Base-by-base conservation (phyloP, 164 flowering plant species). In the Saururus chinensis region DNA sequence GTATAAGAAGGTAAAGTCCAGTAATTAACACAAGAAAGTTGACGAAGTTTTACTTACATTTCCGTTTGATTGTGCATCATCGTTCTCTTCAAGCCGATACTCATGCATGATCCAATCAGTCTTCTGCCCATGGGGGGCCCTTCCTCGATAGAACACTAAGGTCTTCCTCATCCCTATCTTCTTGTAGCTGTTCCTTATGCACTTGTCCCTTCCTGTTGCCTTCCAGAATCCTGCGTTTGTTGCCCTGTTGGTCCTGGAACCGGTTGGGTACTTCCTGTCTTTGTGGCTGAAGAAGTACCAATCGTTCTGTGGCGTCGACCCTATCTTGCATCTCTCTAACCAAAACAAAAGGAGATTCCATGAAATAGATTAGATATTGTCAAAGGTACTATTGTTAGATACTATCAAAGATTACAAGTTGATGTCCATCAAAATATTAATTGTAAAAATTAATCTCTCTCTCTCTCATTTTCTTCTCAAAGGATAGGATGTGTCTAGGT, bases 241-340 rank as follows among this genome's bases (percentile, higher is more conserved):
- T 0, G 98, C 98, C 60, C 98, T 66, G 58, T 92, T 92, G 0
- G 98, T 92, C 70, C 98, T 79, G 2, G 96, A 87, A 12, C 98
- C 98, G 0, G 96, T 92, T 42, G 98, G 98, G 61, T 92, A 92
- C 73, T 92, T 92, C 71, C 88, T 79, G 65, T 92, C 98, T 72
- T 92, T 92, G 82, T 92, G 98, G 79, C 98, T 92, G 79, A 92
- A 92, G 68, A 92, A 89, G 67, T 89, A 92, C 95, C 96, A 92
- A 56, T 92, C 98, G 26, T 92, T 92, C 63, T 92, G 96, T 6
- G 96, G 96, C 0, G 95, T 84, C 5, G 98, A 84, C 9, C 98
- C 98, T 56, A 92, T 92, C 71, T 74, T 83, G 56, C 98, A 92
- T 66, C 73, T 89, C 78, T 89, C 98, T 92, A 59, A 14, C 22